These are phyloP conservation scores for Helicostylum pulchrum DNA, from an alignment of 192 early-diverging fungal species.

Conservation along the genomic window DNA sequence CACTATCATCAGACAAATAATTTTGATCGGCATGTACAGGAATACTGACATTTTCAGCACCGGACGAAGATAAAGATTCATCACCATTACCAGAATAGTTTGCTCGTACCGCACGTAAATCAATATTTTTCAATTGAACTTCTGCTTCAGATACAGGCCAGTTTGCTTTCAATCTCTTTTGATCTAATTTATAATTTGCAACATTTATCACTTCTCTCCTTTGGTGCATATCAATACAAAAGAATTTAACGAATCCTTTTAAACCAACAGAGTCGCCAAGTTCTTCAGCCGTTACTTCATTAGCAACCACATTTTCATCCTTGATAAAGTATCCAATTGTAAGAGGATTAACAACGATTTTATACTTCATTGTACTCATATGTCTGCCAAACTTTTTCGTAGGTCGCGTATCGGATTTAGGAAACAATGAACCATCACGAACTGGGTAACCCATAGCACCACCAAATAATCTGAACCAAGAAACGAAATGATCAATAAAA, in stretches of 20 bases:
- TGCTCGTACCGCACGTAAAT: conserved; percentile 34
- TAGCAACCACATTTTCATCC: conserved; percentile 27
- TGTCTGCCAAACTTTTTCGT: conserved; percentile 39
- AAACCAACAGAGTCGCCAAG: conserved; percentile 35
- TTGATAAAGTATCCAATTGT: conserved; percentile 40
- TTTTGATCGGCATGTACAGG: neutral
- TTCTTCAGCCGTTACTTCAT: conserved; percentile 21
- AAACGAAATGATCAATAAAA: conserved; percentile 36
- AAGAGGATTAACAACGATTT: conserved; percentile 33
- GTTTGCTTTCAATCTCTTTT: conserved; percentile 30
- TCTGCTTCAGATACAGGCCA: conserved; percentile 43
- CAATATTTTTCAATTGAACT: conserved; percentile 36
- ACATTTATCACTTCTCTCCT: conserved; percentile 25
- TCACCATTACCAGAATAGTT: conserved; percentile 4
- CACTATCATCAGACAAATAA: neutral
- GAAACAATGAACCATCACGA: conserved; percentile 38
- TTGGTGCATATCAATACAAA: conserved; percentile 43
- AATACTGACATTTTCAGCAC: neutral
- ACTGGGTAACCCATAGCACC: conserved; percentile 41
- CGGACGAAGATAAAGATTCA: conserved; percentile 1
- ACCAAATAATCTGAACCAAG: conserved; percentile 43
- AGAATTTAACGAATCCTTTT: conserved; percentile 31
- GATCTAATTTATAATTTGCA: conserved; percentile 20
- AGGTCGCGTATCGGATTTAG: conserved; percentile 26
- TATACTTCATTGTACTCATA: conserved; percentile 42